Percentiles rank a stretch among this genome's conserved stretches.
Evolutionary conservation across 441 rosid genomes (phyloP).

Genomic region (Bocquillonia castaneifolia): DNA sequence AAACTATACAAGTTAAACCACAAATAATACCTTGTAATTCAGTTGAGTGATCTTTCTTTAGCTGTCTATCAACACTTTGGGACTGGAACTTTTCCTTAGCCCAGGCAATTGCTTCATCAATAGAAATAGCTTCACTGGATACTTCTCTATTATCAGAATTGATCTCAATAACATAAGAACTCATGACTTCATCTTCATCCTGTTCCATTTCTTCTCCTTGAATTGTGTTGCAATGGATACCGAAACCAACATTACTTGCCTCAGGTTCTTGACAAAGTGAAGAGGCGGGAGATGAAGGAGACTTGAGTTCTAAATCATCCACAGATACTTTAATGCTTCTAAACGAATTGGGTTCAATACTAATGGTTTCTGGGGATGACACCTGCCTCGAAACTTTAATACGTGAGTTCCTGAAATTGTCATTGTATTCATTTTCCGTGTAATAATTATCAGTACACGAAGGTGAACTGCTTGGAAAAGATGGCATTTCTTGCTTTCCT

Average conservation of each 20-base stretch:
- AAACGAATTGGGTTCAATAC: conserved; percentile 51
- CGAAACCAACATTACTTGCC: not conserved
- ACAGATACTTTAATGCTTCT: conserved; percentile 37
- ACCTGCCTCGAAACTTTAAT: conserved; percentile 38
- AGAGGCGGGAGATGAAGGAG: conserved; percentile 71
- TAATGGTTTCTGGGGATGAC: conserved; percentile 66
- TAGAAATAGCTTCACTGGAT: conserved; percentile 47
- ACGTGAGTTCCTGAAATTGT: conserved; percentile 35
- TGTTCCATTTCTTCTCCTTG: conserved; percentile 31
- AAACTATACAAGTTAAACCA: not conserved
- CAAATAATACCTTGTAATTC: conserved; percentile 31
- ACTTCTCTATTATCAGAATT: conserved; percentile 50
- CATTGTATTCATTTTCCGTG: conserved; percentile 35
- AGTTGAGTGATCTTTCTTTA: conserved; percentile 24
- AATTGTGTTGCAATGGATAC: conserved; percentile 15
- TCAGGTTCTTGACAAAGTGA: conserved; percentile 54
- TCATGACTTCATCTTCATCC: conserved; percentile 61
- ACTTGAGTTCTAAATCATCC: conserved; percentile 60
- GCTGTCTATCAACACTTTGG: conserved; percentile 23
- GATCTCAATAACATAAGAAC: conserved; percentile 84
- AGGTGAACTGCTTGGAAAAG: conserved; percentile 31
- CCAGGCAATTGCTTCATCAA: conserved; percentile 96
- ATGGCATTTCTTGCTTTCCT: conserved; percentile 34
- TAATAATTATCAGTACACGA: conserved; percentile 29
- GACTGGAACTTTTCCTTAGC: conserved; percentile 71